These are phyloP conservation scores for Lentinula detonsa DNA, from an alignment of 768 basidiomycete genomes.

Conservation along the genomic window DNA sequence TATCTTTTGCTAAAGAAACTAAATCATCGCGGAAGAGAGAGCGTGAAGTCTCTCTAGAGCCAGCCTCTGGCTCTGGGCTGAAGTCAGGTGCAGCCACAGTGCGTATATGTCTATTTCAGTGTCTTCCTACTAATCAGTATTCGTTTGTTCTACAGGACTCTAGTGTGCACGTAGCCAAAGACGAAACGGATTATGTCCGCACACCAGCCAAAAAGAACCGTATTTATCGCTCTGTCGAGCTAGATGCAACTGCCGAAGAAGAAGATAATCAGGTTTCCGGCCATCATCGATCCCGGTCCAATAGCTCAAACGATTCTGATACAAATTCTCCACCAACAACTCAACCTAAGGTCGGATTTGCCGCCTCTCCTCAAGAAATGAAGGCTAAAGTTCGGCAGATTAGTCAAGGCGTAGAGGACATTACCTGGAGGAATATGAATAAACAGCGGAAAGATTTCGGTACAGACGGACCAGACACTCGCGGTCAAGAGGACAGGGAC, in stretches of 20 bases:
- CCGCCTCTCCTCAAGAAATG: conserved; percentile 69
- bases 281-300: conserved; percentile 6
- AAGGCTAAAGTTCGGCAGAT: conserved; percentile 70
- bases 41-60: conserved; percentile 73
- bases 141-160: background rate
- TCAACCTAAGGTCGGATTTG: conserved; percentile 14
- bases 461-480: conserved; percentile 13
- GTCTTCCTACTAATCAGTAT: conserved; percentile 14
- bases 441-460: conserved; percentile 12
- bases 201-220: conserved; percentile 78
- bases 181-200: conserved; percentile 44
- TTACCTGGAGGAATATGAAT: conserved; percentile 59
- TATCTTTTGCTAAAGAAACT: conserved; percentile 25
- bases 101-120: conserved; percentile 17
- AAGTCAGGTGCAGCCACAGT: conserved; percentile 37
- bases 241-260: conserved; percentile 63
- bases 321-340: conserved; percentile 40
- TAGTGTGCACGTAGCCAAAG: conserved; percentile 11
- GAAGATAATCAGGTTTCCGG: conserved; percentile 29
- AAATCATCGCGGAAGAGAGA: conserved; percentile 67
- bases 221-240: conserved; percentile 23
- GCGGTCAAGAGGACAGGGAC: conserved; percentile 5
- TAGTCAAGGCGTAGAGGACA: conserved; percentile 73
- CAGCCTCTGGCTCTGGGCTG: conserved; percentile 29
- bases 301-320: conserved; percentile 25